Conservation (phyloP, 192 early-diverging fungal genomes). For the Oehlia diaphana region DNA sequence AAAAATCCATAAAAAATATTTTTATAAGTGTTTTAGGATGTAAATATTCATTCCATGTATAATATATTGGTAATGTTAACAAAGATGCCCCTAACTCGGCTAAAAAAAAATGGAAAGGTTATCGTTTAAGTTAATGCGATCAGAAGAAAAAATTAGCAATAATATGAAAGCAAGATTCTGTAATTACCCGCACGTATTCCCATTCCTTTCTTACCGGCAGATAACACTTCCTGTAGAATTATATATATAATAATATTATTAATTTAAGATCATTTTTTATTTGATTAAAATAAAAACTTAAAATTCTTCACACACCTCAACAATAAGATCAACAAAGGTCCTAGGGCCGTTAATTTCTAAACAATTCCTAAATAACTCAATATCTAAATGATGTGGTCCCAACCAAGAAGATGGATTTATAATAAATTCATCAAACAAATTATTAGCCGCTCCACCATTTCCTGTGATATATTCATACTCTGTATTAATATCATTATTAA, state of each 20-base stretch:
- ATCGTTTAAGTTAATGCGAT: not conserved
- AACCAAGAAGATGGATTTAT: not conserved
- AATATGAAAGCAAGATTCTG: not conserved
- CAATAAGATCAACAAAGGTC: conserved; percentile 19
- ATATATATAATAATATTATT: not conserved
- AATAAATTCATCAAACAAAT: not conserved
- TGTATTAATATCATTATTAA: not conserved
- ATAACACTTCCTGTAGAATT: not conserved
- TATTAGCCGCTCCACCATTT: not conserved
- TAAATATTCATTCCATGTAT: conserved; percentile 16
- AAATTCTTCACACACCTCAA: not conserved
- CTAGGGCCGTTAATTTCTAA: conserved; percentile 16
- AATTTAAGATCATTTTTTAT: not conserved
- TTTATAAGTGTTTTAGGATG: conserved; percentile 18
- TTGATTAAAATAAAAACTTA: not conserved
- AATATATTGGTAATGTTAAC: conserved; percentile 4
- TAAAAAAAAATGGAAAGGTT: not conserved
- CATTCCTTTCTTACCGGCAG: not conserved
- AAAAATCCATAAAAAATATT: conserved; percentile 15
- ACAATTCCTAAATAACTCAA: conserved; percentile 16
- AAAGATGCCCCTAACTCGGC: conserved; percentile 28
- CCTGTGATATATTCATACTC: not conserved
- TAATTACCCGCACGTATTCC: conserved; percentile 24
- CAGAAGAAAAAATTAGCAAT: not conserved
- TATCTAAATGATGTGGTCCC: conserved; percentile 25